Base-by-base conservation (phyloP, 2,329 filamentous ascomycete species). In the Fusarium chlamydosporum region DNA sequence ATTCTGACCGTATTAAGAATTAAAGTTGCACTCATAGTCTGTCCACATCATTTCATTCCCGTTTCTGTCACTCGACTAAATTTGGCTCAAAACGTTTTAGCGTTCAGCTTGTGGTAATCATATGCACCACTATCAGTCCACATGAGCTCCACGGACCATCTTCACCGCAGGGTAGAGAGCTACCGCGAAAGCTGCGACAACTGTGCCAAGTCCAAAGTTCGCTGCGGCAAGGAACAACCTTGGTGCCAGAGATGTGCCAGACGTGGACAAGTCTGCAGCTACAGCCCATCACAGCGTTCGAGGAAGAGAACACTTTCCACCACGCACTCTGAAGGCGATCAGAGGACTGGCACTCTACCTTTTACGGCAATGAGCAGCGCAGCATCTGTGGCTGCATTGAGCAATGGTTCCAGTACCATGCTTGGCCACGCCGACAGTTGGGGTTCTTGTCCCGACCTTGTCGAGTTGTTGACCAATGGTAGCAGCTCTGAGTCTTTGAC, bases 141-240 rank as follows among this genome's bases (percentile, higher is more conserved):
- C 29, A 56, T 56, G 45, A 56, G 26, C 20, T 35, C 43, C 15
- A 35, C 33, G 15, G 53, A 56, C 34, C 12, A 23, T 23, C 31
- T 31, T 26, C 53, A 15, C 26, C 52, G 52, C 52, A 29, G 53
- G 34, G 35, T 41, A 27, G 53, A 56, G 34, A 56, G 33, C 43
- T 56, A 42, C 27, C 54, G 54, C 18, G 54, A 56, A 18, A 56
- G 54, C 37, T 56, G 54, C 29, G 54, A 56, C 18, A 57, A 50
- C 10, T 57, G 54, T 33, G 54, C 54, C 15, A 57, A 57, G 15
- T 57, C 54, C 13, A 57, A 57, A 20, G 54, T 57, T 10, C 54
- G 54, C 15, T 57, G 54, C 12, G 54, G 45, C 27, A 57, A 57
- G 20, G 54, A 57, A 18, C 54, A 57, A 6, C 54, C 54, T 12